These are phyloP conservation scores for Aspergillus carbonarius DNA, from an alignment of 2,329 filamentous ascomycete species.

Conservation along the genomic window DNA sequence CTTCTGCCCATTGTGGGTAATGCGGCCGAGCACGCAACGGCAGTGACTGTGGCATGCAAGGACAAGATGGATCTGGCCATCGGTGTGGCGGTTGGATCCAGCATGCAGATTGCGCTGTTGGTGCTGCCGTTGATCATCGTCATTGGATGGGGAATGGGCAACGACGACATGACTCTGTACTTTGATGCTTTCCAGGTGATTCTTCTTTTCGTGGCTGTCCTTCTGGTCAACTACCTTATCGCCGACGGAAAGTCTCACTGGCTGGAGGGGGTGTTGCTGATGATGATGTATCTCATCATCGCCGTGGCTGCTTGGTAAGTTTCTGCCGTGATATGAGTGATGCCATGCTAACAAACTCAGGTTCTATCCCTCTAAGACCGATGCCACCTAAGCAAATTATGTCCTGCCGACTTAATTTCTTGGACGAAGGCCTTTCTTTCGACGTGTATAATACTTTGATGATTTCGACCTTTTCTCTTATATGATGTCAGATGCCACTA, in stretches of 20 bases:
- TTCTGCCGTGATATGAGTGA: neutral
- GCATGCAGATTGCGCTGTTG: slow-evolving; percentile 64
- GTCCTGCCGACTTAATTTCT: neutral
- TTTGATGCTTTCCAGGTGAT: slow-evolving; percentile 88
- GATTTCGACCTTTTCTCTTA: neutral
- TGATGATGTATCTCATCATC: slow-evolving; percentile 63
- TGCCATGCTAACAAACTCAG: slow-evolving; percentile 5
- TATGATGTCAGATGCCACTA: neutral
- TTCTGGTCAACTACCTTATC: slow-evolving; percentile 62
- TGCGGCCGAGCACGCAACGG: slow-evolving; percentile 65
- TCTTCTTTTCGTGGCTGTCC: slow-evolving; percentile 57
- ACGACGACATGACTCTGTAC: slow-evolving; percentile 68
- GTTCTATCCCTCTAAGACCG: slow-evolving; percentile 8
- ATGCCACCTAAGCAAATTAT: neutral
- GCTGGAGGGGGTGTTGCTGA: slow-evolving; percentile 62
- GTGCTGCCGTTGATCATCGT: slow-evolving; percentile 62
- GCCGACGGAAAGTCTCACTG: slow-evolving; percentile 59
- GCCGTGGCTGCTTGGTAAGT: slow-evolving; percentile 58
- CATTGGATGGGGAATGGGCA: slow-evolving; percentile 60
- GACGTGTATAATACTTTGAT: neutral
- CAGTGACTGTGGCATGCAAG: slow-evolving; percentile 61
- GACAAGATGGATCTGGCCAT: slow-evolving; percentile 70
- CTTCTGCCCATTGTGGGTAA: slow-evolving; percentile 66
- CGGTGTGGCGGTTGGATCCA: slow-evolving; percentile 64
- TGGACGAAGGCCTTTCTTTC: neutral